Conservation (phyloP, 2,329 filamentous ascomycete species). For the Aspergillus puulaauensis region DNA sequence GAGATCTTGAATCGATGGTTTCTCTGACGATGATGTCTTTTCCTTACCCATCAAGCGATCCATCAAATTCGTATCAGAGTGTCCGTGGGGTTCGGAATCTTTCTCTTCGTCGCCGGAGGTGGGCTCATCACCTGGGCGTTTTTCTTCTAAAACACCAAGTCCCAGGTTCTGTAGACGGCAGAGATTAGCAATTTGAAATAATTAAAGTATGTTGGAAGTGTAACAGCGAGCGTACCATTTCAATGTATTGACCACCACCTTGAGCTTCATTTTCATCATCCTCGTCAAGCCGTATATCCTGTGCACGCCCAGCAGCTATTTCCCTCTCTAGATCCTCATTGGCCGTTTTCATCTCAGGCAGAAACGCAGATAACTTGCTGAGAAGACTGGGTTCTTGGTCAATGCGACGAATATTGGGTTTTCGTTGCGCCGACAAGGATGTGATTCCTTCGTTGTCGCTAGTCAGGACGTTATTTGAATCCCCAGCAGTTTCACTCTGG, state of each 20-base stretch:
- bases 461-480: background rate
- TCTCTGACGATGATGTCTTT: constrained; percentile 22
- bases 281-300: constrained; percentile 35
- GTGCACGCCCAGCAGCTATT: constrained; percentile 34
- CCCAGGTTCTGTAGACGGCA: constrained; percentile 38
- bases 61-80: constrained; percentile 31
- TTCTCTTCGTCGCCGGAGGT: constrained; percentile 17
- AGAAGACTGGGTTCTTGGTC: constrained; percentile 30
- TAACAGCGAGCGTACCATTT: constrained; percentile 37
- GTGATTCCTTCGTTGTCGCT: constrained; percentile 21
- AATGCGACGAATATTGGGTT: constrained; percentile 34
- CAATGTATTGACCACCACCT: constrained; percentile 39
- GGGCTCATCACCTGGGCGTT: constrained; percentile 21
- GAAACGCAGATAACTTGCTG: constrained; percentile 40
- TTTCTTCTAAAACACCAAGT: constrained; percentile 46
- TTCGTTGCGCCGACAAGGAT: constrained; percentile 29
- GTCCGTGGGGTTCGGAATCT: background rate
- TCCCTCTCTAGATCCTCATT: constrained; percentile 43
- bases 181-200: background rate
- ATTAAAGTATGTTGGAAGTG: background rate
- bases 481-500: constrained; percentile 10
- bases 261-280: constrained; percentile 30
- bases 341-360: constrained; percentile 44
- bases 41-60: constrained; percentile 39
- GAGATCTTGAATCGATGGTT: constrained; percentile 41